These are phyloP conservation scores for Cutaneotrichosporon daszewskae DNA, from an alignment of 1,284 basidiomycete species.

Conservation along the genomic window DNA sequence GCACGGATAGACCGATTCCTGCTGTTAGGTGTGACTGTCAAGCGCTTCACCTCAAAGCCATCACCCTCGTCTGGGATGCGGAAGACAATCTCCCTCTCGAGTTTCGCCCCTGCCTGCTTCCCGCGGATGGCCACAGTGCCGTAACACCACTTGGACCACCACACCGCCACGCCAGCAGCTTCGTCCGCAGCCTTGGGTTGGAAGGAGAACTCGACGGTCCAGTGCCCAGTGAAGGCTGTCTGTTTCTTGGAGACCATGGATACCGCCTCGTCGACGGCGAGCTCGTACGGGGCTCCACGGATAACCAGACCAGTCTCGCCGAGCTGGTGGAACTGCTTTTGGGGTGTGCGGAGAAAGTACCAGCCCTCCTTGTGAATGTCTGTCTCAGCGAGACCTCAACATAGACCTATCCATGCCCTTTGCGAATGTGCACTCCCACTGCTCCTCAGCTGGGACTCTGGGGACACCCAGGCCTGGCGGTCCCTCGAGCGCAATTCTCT, in stretches of 20 bases:
- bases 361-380: conserved; percentile 12
- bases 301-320: not conserved
- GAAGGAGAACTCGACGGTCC: conserved; percentile 14
- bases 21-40: too few relatives aligned
- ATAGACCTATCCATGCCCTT: too few relatives aligned
- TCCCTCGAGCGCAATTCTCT: conserved; percentile 6
- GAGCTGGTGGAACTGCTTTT: conserved; percentile 4
- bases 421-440: not conserved
- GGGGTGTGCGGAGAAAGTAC: conserved; percentile 19
- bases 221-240: conserved; percentile 10
- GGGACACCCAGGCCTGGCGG: too few relatives aligned
- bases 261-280: conserved; percentile 14
- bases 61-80: too few relatives aligned
- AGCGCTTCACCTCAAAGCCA: too few relatives aligned
- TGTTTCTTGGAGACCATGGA: conserved; percentile 20
- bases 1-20: too few relatives aligned
- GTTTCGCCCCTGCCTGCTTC: not conserved
- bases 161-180: conserved; percentile 21
- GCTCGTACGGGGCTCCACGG: conserved; percentile 7
- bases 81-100: too few relatives aligned
- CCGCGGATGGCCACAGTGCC: not conserved
- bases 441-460: not conserved
- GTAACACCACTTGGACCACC: conserved; percentile 2
- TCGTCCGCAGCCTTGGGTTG: conserved; percentile 11
- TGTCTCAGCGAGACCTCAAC: too few relatives aligned